These are phyloP conservation scores for Metarhizium humberi DNA, from an alignment of 2,329 filamentous ascomycete species.

Conservation along the genomic window DNA sequence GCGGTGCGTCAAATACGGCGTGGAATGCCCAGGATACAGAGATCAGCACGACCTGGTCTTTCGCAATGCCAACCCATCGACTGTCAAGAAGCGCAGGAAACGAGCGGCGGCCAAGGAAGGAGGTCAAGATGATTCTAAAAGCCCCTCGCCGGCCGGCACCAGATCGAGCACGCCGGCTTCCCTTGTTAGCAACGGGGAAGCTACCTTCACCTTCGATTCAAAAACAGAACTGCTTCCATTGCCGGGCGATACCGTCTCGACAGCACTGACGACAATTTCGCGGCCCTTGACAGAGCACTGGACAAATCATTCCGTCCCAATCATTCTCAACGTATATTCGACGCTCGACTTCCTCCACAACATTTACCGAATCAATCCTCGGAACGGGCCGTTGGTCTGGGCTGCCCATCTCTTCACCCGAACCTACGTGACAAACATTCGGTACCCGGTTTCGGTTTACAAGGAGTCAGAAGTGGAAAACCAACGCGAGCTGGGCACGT, in stretches of 20 bases:
- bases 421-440: slow-evolving; percentile 28
- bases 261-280: slow-evolving; percentile 8
- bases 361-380: slow-evolving; percentile 15
- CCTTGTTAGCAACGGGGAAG: slow-evolving; percentile 1
- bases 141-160: not conserved
- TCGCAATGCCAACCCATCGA: slow-evolving; percentile 21
- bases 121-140: not conserved
- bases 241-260: not conserved
- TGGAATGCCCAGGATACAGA: slow-evolving; percentile 29
- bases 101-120: slow-evolving; percentile 6
- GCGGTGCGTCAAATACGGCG: slow-evolving; percentile 31
- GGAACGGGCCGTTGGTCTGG: slow-evolving; percentile 27
- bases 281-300: slow-evolving; percentile 25
- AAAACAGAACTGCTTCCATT: not conserved
- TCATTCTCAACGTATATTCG: slow-evolving; percentile 28
- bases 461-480: slow-evolving; percentile 15
- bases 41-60: slow-evolving; percentile 30
- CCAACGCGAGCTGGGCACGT: slow-evolving; percentile 23
- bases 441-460: slow-evolving; percentile 20
- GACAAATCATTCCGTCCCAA: slow-evolving; percentile 28
- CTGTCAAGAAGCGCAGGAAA: slow-evolving; percentile 22
- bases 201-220: slow-evolving; percentile 6
- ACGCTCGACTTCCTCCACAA: slow-evolving; percentile 23
- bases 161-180: slow-evolving; percentile 1
- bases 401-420: slow-evolving; percentile 30